Base-by-base conservation (phyloP, 202 grass and related monocot species). In the Carex arenaria region DNA sequence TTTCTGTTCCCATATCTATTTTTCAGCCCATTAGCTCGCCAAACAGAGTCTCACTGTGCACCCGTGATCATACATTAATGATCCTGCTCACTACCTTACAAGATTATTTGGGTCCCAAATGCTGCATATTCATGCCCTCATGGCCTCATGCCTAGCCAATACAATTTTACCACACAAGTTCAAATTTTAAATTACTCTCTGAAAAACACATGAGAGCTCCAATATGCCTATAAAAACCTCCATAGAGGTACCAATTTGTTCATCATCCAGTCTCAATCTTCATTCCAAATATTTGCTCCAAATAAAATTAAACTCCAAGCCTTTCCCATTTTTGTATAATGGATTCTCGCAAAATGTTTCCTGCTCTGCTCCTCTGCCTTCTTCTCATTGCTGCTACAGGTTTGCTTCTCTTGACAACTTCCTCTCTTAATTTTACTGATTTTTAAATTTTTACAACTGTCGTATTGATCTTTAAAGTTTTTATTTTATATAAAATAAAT, bases 381-480 rank as follows among this genome's bases (percentile, higher is more conserved):
- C 80, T 94, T 10, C 83, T 94, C 59, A 45, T 92, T 67, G 74
- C 85, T 30, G 61, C 88, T 55, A 81, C 88, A 66, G 90, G 93
- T 94, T 26, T 17, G 17, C 45, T 1, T 81, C 55, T 30, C 14
- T 64, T 80, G 47, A 22, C 55, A 43, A 20, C 26, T 56, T 18
- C 15, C 6, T 74, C 5, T 28, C 3, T 8, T 75, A 1, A 51
- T 51, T 51, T 12, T 51, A 51, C 11, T 51, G 47, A 51, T 51
- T 12, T 51, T 51, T 51, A 12, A 12, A 51, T 12, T 12, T 13
- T 51, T 51, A 51, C 3, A 51, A 51, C 0, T 51, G 2, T 51
- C 3, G 2, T 51, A 3, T 10, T 1, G 26, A 26, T 34, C 32
- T 34, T 49, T 49, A 49, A 3, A 0, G 45, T 49, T 49, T 45